A percentile compares a stretch with the other conserved stretches of the same genome.
These are phyloP conservation scores for Aureobasidium namibiae DNA, from an alignment of 2,329 filamentous ascomycete genomes.

Conservation along the genomic window DNA sequence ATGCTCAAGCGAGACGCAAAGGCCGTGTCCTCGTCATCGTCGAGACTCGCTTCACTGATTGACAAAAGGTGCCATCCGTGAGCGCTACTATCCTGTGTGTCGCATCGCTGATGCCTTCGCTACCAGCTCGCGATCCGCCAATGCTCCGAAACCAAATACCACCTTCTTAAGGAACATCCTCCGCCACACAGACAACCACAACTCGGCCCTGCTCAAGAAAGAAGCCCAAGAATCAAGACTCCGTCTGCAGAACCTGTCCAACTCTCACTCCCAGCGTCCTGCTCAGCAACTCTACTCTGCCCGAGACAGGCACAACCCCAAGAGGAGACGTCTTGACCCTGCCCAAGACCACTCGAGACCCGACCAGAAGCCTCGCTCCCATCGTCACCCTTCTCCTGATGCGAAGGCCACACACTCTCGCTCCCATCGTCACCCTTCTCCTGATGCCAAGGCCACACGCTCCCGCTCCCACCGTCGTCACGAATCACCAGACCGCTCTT, in stretches of 20 bases:
- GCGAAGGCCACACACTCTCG: neutral
- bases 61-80: constrained; percentile 39
- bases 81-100: constrained; percentile 15
- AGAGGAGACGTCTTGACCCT: neutral
- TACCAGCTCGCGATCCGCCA: constrained; percentile 7
- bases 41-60: constrained; percentile 56
- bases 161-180: constrained; percentile 84
- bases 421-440: neutral
- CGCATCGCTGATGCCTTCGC: neutral
- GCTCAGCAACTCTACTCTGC: constrained; percentile 15
- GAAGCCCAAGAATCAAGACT: constrained; percentile 72
- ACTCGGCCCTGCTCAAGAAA: constrained; percentile 74
- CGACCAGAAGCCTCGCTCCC: neutral
- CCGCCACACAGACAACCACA: constrained; percentile 79
- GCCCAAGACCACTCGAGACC: neutral
- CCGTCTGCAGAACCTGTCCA: constrained; percentile 54
- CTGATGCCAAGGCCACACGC: neutral
- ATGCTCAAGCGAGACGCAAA: constrained; percentile 75
- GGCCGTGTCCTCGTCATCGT: constrained; percentile 60
- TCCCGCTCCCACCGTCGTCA: neutral
- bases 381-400: neutral
- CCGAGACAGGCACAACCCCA: constrained; percentile 11
- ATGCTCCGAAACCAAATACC: constrained; percentile 77
- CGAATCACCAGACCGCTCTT: neutral
- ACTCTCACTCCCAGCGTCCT: constrained; percentile 18